A percentile compares a stretch with the other conserved stretches of the same genome.
Evolutionary conservation across 805 yeast species (phyloP).

Genomic region (Kuraishia hungarica): DNA sequence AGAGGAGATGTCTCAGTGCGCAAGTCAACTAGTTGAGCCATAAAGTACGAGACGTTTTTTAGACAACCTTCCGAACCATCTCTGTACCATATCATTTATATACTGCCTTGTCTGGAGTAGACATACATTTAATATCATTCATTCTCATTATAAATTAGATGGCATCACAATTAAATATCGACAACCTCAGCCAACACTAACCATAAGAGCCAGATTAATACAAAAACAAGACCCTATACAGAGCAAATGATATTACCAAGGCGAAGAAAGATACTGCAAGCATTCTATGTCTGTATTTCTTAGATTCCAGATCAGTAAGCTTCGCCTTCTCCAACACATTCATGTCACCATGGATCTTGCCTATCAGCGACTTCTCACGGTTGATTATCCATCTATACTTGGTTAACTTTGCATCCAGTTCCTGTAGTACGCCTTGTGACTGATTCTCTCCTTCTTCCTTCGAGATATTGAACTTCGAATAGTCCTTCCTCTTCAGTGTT

Average conservation of each 20-base stretch:
- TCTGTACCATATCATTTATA: background rate
- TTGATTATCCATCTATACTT: slow-evolving; percentile 4
- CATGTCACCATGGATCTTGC: slow-evolving; percentile 17
- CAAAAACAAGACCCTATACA: background rate
- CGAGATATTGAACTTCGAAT: slow-evolving; percentile 10
- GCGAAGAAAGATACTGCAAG: background rate
- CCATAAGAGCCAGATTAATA: no score
- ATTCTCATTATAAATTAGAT: background rate
- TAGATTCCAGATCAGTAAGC: slow-evolving; percentile 12
- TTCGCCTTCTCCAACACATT: slow-evolving; percentile 14
- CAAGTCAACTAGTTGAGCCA: background rate
- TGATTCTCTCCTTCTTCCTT: slow-evolving; percentile 5
- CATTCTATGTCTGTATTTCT: slow-evolving; percentile 1
- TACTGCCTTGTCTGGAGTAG: background rate
- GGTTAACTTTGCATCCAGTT: slow-evolving; percentile 8
- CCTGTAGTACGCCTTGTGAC: slow-evolving; percentile 18
- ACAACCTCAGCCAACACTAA: no score
- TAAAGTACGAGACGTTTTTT: background rate
- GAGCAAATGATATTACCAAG: background rate
- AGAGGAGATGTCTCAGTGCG: slow-evolving; percentile 53
- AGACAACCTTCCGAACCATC: background rate
- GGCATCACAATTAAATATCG: no score
- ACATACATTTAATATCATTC: background rate
- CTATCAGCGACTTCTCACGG: slow-evolving; percentile 5
- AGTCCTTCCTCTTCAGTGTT: slow-evolving; percentile 19